phyloP scores from a whole-genome alignment of 2,329 filamentous ascomycete species.

The Fusarium haematococcum region DNA sequence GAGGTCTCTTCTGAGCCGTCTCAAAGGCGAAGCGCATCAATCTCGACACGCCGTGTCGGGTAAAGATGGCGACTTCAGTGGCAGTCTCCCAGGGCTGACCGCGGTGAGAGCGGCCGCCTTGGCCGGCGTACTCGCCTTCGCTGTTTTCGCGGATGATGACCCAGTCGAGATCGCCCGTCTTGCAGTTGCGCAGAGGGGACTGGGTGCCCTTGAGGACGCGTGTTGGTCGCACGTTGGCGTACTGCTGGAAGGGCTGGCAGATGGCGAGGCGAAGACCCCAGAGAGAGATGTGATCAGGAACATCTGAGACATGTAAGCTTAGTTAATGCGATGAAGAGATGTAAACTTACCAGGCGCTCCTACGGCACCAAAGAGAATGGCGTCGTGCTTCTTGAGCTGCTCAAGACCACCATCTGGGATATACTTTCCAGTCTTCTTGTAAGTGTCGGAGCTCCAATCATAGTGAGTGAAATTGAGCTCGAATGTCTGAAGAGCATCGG shows the following conservation, averaged over 20 bases:
- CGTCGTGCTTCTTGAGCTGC: constrained; percentile 59
- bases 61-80: constrained; percentile 73
- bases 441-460: constrained; percentile 76
- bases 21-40: constrained; percentile 74
- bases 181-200: constrained; percentile 65
- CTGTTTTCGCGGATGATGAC: constrained; percentile 75
- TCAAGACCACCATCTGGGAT: constrained; percentile 52
- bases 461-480: constrained; percentile 71
- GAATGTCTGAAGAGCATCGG: constrained; percentile 66
- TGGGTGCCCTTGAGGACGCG: constrained; percentile 70
- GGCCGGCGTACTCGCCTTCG: constrained; percentile 74
- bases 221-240: constrained; percentile 74
- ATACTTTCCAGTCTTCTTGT: constrained; percentile 72
- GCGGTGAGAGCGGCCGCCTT: constrained; percentile 71
- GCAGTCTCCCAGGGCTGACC: constrained; percentile 70
- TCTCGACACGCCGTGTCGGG: constrained; percentile 67
- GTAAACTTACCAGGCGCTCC: constrained; percentile 62
- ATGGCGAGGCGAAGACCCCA: constrained; percentile 74
- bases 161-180: constrained; percentile 70
- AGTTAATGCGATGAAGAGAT: background rate
- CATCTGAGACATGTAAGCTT: constrained; percentile 51
- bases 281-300: constrained; percentile 74
- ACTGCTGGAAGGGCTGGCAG: constrained; percentile 73
- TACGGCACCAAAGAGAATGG: constrained; percentile 74
- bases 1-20: constrained; percentile 65